phyloP scores from a whole-genome alignment of 2,329 filamentous ascomycete species.

The Grosmannia serpens region DNA sequence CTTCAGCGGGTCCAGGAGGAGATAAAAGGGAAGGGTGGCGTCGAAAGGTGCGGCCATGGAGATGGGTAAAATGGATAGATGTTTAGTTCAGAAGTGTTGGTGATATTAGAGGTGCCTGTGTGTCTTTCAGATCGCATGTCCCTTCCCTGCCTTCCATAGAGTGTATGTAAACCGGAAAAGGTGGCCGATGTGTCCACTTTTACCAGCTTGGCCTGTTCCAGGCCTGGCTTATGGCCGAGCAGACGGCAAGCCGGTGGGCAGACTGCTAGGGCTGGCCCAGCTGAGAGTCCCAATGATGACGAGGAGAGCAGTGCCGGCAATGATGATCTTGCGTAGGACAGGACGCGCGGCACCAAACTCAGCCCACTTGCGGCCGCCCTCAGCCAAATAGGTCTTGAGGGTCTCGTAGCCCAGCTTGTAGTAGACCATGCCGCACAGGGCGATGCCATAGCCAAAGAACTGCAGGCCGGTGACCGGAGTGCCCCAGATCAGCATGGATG shows the following conservation, averaged over 20 bases:
- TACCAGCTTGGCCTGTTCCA: not conserved
- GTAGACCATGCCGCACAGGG: conserved; percentile 67
- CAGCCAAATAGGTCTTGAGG: conserved; percentile 65
- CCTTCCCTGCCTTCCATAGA: not conserved
- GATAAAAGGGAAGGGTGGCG: not conserved
- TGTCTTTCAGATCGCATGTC: not conserved
- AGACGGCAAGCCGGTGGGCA: not conserved
- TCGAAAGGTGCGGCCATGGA: not conserved
- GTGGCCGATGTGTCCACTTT: not conserved
- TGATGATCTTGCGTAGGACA: conserved; percentile 62
- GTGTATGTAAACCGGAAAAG: not conserved
- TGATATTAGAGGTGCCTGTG: not conserved
- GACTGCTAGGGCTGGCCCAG: conserved; percentile 9
- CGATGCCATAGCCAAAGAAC: conserved; percentile 75
- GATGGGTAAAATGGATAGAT: not conserved
- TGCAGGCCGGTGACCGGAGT: conserved; percentile 64
- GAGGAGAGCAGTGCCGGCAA: conserved; percentile 53
- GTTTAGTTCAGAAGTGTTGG: not conserved
- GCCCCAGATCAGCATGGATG: conserved; percentile 73
- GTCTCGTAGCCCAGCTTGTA: conserved; percentile 80
- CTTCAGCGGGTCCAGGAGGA: conserved; percentile 3
- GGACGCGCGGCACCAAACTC: conserved; percentile 74
- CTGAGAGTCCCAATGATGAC: conserved; percentile 60
- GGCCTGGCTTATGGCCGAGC: not conserved
- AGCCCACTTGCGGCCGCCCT: conserved; percentile 68